Conservation (phyloP, 176 grass and related monocot genomes). For the Carex cristatella region DNA sequence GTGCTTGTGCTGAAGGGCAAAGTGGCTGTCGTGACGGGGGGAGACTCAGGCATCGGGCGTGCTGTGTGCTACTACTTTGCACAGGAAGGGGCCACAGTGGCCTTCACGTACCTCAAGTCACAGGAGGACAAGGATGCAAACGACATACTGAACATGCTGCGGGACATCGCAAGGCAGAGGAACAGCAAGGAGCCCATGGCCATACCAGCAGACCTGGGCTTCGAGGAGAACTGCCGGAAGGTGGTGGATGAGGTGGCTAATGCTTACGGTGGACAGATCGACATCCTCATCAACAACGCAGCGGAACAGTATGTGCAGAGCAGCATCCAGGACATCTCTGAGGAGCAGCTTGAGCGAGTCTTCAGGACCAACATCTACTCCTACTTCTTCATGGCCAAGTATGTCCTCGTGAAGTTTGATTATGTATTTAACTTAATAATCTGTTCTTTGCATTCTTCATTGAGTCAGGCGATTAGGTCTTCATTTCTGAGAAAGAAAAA, state of each 20-base stretch:
- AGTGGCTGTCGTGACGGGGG: constrained; percentile 74
- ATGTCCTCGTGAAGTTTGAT: background rate
- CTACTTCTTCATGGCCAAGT: constrained; percentile 49
- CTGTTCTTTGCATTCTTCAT: background rate
- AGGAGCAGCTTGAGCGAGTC: constrained; percentile 53
- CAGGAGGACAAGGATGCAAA: constrained; percentile 57
- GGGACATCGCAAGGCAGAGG: constrained; percentile 24
- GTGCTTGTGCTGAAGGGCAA: constrained; percentile 35
- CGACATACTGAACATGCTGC: constrained; percentile 51
- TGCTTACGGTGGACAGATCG: constrained; percentile 41
- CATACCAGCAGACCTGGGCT: constrained; percentile 57
- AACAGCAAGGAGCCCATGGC: constrained; percentile 39
- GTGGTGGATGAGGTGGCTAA: constrained; percentile 44
- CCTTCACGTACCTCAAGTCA: constrained; percentile 57
- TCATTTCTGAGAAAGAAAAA: no score
- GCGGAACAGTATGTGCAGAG: constrained; percentile 57
- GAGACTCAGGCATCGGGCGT: constrained; percentile 84
- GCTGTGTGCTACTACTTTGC: constrained; percentile 76
- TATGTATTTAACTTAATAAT: no score
- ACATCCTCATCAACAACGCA: constrained; percentile 76
- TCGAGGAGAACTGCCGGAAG: constrained; percentile 55
- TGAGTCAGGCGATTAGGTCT: background rate
- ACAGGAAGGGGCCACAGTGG: constrained; percentile 67
- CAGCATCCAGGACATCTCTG: constrained; percentile 35
- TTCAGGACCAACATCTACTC: constrained; percentile 84